Percentiles rank a stretch among this genome's conserved stretches.
Evolutionary conservation across 345 rosid species (phyloP).

Genomic region (Arabis hirsuta): DNA sequence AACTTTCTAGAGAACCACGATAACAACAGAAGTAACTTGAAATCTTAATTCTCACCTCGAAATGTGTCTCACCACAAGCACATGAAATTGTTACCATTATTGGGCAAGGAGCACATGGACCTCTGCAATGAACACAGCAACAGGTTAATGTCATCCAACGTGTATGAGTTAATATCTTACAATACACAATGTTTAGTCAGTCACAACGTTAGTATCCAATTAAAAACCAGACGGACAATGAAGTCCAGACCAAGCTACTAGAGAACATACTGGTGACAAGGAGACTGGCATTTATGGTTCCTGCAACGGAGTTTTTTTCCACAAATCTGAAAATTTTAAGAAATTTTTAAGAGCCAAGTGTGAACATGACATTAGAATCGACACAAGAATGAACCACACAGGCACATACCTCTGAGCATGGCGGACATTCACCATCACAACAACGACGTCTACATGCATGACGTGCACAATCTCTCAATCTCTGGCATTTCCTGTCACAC

Average conservation of each 20-base stretch:
- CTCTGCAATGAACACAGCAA: constrained; percentile 57
- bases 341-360: constrained; percentile 7
- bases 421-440: constrained; percentile 93
- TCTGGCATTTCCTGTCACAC: constrained; percentile 88
- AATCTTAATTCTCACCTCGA: constrained; percentile 68
- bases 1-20: constrained; percentile 8
- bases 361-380: constrained; percentile 7
- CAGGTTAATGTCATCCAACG: constrained; percentile 29
- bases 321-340: constrained; percentile 59
- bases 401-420: constrained; percentile 74
- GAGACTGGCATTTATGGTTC: constrained; percentile 90
- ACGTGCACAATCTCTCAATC: constrained; percentile 79
- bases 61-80: constrained; percentile 76
- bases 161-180: constrained; percentile 15
- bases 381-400: constrained; percentile 15
- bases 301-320: constrained; percentile 80
- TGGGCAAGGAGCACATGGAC: constrained; percentile 95
- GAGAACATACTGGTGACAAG: constrained; percentile 76
- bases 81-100: constrained; percentile 88
- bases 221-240: constrained; percentile 6
- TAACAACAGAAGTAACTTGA: background rate
- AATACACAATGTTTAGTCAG: constrained; percentile 7
- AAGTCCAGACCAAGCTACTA: constrained; percentile 20
- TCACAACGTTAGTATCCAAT: constrained; percentile 8
- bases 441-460: constrained; percentile 95